Evolutionary conservation across 495 filamentous ascomycete species (phyloP).

Genomic region (Penicillium alfredii): DNA sequence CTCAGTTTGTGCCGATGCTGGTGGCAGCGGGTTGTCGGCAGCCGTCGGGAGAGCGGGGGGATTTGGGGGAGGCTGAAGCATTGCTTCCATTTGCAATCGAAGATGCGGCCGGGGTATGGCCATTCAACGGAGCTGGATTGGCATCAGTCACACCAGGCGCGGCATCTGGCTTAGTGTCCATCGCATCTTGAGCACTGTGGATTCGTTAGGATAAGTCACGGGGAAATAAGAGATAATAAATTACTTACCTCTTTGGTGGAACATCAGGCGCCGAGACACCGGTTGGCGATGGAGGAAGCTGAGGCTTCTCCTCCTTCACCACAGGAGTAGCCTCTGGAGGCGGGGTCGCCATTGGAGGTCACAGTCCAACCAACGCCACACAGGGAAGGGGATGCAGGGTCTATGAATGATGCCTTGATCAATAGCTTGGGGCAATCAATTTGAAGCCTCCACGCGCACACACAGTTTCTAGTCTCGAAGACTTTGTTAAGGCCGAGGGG

Average conservation of each 20-base stretch:
- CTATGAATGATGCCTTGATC: no score
- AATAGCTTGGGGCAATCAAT: no score
- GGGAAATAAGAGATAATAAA: constrained; percentile 3
- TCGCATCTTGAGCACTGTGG: constrained; percentile 13
- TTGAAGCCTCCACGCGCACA: no score
- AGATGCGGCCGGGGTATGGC: constrained; percentile 19
- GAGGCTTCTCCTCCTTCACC: constrained; percentile 44
- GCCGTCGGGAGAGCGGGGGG: constrained; percentile 19
- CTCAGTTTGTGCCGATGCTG: constrained; percentile 4
- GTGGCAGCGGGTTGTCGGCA: constrained; percentile 7
- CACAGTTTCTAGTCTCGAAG: no score
- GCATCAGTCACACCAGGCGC: constrained; percentile 12
- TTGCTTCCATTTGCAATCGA: constrained; percentile 26
- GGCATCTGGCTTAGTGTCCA: constrained; percentile 19
- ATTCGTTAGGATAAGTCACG: constrained; percentile 11
- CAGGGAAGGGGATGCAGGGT: constrained; percentile 16
- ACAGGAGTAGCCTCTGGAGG: constrained; percentile 39
- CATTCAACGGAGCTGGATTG: constrained; percentile 25
- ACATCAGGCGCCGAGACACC: constrained; percentile 29
- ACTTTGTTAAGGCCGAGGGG: no score
- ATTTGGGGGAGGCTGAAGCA: constrained; percentile 31
- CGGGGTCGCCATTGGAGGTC: constrained; percentile 43
- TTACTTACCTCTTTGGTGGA: constrained; percentile 26
- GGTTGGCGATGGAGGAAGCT: constrained; percentile 39
- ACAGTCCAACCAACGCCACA: constrained; percentile 12